These are phyloP conservation scores for Wickerhamiella sergipiensis DNA, from an alignment of 805 yeast species.

Conservation along the genomic window DNA sequence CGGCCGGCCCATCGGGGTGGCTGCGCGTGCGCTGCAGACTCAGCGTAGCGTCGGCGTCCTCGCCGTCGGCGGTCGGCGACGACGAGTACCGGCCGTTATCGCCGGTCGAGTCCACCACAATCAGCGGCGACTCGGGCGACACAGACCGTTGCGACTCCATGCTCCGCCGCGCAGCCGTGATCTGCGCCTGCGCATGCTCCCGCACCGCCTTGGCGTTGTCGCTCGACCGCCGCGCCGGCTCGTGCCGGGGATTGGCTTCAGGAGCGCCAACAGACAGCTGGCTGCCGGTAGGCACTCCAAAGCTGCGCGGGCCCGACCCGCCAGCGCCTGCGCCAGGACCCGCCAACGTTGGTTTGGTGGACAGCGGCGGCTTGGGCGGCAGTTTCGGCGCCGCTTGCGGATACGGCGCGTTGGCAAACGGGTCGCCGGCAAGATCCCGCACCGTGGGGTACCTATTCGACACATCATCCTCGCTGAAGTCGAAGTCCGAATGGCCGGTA, in stretches of 20 bases:
- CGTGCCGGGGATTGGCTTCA: background rate
- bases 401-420: background rate
- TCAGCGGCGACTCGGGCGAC: conserved; percentile 2
- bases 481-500: conserved; percentile 2
- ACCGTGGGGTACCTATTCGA: conserved; percentile 22
- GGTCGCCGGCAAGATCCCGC: conserved; percentile 20
- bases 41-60: background rate
- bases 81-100: background rate
- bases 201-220: conserved; percentile 4
- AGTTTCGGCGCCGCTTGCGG: background rate
- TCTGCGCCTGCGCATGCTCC: conserved; percentile 9
- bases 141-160: background rate
- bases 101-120: conserved; percentile 1
- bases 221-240: background rate
- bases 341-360: background rate
- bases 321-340: background rate
- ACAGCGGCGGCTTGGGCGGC: background rate
- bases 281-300: too few species aligned
- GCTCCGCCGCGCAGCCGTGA: conserved; percentile 3
- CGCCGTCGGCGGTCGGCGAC: background rate
- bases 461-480: conserved; percentile 13
- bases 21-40: background rate
- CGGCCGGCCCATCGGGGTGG: background rate
- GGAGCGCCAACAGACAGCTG: background rate
- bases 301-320: background rate